A percentile compares a stretch with the other conserved stretches of the same genome.
Conservation (phyloP, 805 yeast species). For the Pichia occidentalis region DNA sequence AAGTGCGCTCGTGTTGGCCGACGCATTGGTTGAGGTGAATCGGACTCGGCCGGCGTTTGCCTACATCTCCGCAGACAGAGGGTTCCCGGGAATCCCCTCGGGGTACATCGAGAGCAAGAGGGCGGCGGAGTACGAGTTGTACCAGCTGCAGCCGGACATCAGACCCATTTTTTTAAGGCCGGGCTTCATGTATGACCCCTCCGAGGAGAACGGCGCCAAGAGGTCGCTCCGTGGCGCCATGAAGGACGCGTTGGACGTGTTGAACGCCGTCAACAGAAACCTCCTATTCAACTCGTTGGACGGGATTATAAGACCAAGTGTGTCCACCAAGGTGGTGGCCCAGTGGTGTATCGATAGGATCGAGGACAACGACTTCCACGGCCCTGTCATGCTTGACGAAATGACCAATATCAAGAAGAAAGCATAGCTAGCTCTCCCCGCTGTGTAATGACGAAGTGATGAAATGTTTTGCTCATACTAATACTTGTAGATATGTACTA, state of each 20-base stretch:
- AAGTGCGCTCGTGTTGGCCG: slow-evolving; percentile 61
- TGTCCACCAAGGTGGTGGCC: slow-evolving; percentile 67
- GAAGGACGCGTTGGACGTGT: slow-evolving; percentile 36
- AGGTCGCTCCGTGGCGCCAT: slow-evolving; percentile 33
- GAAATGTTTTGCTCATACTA: too few relatives aligned
- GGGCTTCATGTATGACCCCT: slow-evolving; percentile 71
- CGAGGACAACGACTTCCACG: slow-evolving; percentile 42
- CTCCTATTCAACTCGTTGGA: slow-evolving; percentile 40
- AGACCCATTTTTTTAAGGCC: slow-evolving; percentile 70
- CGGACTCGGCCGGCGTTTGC: slow-evolving; percentile 40
- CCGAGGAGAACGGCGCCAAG: slow-evolving; percentile 19
- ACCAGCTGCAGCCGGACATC: slow-evolving; percentile 35
- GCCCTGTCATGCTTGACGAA: slow-evolving; percentile 55
- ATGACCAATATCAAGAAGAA: slow-evolving; percentile 22
- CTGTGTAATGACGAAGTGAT: too few relatives aligned
- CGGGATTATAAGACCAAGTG: slow-evolving; percentile 50
- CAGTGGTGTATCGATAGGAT: slow-evolving; percentile 48
- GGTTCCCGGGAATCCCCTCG: slow-evolving; percentile 58
- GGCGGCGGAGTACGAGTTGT: slow-evolving; percentile 60
- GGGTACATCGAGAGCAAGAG: slow-evolving; percentile 75
- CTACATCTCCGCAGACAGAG: slow-evolving; percentile 75
- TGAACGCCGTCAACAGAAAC: slow-evolving; percentile 38
- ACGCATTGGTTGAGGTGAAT: slow-evolving; percentile 34
- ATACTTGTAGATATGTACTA: too few relatives aligned
- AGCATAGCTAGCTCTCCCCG: too few relatives aligned